Conservation (phyloP, 768 basidiomycete species). For the Termitomyces sp. region DNA sequence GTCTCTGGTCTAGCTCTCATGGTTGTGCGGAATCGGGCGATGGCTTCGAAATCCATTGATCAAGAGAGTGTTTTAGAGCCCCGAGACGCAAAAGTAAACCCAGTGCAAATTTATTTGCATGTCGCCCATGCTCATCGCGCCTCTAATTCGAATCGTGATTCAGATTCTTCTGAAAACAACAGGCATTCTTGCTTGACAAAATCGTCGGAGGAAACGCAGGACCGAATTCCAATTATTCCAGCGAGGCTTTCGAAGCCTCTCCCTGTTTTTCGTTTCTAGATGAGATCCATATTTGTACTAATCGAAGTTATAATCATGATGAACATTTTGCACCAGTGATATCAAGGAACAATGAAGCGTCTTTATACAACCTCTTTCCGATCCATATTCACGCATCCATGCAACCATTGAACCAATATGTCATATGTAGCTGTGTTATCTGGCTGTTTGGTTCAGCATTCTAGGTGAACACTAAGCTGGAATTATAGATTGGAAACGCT, state of each 20-base stretch:
- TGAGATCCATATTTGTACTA: not conserved
- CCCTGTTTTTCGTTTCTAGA: slow-evolving; percentile 10
- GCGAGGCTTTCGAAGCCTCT: slow-evolving; percentile 15
- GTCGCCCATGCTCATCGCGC: not conserved
- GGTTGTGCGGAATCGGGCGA: slow-evolving; percentile 7
- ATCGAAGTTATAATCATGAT: not conserved
- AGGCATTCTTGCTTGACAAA: not conserved
- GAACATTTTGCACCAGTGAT: too few species aligned
- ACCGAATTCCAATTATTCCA: not conserved
- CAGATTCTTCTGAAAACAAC: slow-evolving; percentile 1
- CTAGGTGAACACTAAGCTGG: not conserved
- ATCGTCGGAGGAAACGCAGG: not conserved
- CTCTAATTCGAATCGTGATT: not conserved
- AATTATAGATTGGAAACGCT: not conserved
- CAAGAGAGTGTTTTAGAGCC: slow-evolving; percentile 3
- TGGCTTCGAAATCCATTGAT: not conserved
- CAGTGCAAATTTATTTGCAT: not conserved
- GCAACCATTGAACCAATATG: too few species aligned
- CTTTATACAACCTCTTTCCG: not conserved
- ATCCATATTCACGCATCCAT: not conserved
- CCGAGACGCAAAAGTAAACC: not conserved
- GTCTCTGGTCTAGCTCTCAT: slow-evolving; percentile 11
- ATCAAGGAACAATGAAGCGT: not conserved
- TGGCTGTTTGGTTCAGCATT: too few species aligned
- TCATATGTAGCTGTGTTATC: too few species aligned